Evolutionary conservation across 1,284 basidiomycete species (phyloP).

Genomic region (Termitomyces sp.): DNA sequence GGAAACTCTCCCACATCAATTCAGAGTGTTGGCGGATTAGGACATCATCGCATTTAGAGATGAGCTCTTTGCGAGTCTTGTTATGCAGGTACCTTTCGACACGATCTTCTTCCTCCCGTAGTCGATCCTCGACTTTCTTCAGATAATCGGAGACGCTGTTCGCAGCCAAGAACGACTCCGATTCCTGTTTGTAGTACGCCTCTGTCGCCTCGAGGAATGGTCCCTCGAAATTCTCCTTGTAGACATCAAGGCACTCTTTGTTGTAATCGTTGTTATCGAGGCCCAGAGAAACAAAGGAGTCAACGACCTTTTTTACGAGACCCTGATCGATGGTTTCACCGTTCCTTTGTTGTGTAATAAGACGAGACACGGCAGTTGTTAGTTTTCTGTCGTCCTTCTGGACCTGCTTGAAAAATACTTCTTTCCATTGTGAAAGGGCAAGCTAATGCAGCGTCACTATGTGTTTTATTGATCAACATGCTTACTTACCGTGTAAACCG

Average conservation of each 20-base stretch:
- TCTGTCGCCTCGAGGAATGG: slow-evolving; percentile 90
- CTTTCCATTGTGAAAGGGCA: slow-evolving; percentile 93
- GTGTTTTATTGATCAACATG: not conserved
- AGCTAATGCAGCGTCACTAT: slow-evolving; percentile 48
- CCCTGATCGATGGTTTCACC: slow-evolving; percentile 93
- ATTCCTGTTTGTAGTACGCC: slow-evolving; percentile 89
- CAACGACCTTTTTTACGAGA: slow-evolving; percentile 93
- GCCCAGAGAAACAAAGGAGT: slow-evolving; percentile 95
- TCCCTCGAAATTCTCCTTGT: slow-evolving; percentile 86
- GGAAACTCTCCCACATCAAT: slow-evolving; percentile 94
- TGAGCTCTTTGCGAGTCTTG: slow-evolving; percentile 80
- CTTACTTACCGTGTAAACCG: slow-evolving; percentile 88
- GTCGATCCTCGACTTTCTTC: slow-evolving; percentile 90
- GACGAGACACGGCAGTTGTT: slow-evolving; percentile 81
- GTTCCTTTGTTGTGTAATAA: slow-evolving; percentile 92
- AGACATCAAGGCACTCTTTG: slow-evolving; percentile 91
- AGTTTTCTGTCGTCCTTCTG: slow-evolving; percentile 79
- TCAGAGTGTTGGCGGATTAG: slow-evolving; percentile 87
- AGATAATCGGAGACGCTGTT: slow-evolving; percentile 96
- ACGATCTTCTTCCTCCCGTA: slow-evolving; percentile 93
- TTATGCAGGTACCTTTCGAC: slow-evolving; percentile 94
- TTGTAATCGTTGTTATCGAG: slow-evolving; percentile 89
- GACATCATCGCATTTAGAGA: slow-evolving; percentile 88
- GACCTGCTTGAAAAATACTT: slow-evolving; percentile 85
- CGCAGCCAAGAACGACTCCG: slow-evolving; percentile 83